Evolutionary conservation across 1,284 basidiomycete genomes (phyloP), one percentile per base, ranked within the genome.

Genomic region (Leccinum solheimii): DNA sequence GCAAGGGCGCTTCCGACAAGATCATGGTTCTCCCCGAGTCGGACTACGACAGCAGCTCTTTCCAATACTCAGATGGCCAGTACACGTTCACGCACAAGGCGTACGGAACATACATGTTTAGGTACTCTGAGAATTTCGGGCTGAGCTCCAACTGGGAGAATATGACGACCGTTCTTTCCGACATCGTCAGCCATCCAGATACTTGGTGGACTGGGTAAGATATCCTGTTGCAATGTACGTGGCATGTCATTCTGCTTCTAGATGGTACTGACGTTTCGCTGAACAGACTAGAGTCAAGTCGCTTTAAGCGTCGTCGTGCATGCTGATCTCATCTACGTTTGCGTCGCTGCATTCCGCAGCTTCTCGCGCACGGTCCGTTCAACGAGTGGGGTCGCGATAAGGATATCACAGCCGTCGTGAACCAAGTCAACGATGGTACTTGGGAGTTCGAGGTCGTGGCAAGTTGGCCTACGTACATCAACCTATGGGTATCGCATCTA

Each of bases 321-420:
- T 69, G 89, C 91, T 27, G 94, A 97, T 71, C 75, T 81, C 62
- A 81, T 81, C 55, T 92, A 85, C 74, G 78, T 11, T 72, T 72
- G 13, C 78, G 83, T 58, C 88, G 94, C 67, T 90, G 92, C 50
- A 88, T 91, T 51, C 94, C 94, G 30, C 93, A 95, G 72, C 81
- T 95, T 68, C 79, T 96, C 56, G 90, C 87, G 55, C 88, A 94
- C 69, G 94, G 94, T 57, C 84, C 86, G 1, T 97, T 93, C 83
- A 97, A 97, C 72, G 78, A 83, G 52, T 97, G 93, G 92, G 94
- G 94, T 63, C 94, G 86, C 71, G 94, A 96, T 78, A 81, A 86
- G 64, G 94, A 94, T 72, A 82, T 43, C 40, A n/a, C n/a, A 10
- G n/a, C n/a, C n/a, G 9, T 43, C 40, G 40, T 19, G 40, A n/a